Base-by-base conservation (phyloP, 2,329 filamentous ascomycete species). In the Ophiostoma montium region DNA sequence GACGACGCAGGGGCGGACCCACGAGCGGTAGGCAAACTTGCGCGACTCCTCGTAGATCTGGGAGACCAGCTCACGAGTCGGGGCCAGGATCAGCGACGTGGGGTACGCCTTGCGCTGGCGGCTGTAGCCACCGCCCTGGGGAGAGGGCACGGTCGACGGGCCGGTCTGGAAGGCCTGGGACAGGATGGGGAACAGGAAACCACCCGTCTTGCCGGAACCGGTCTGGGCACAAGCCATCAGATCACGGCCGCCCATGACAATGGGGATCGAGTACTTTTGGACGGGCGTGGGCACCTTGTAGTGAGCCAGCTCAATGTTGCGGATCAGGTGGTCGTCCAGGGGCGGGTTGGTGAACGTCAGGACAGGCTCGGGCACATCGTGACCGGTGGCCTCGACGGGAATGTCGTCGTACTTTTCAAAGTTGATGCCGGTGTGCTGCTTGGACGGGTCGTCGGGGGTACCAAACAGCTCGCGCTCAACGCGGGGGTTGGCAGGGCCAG, bases 331-430 rank as follows among this genome's bases (percentile, higher is more conserved):
- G 65, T 94, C 85, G 63, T 98, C 92, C 58, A 98, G 77, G 61
- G 92, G 92, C 57, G 92, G 92, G 69, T 92, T 94, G 63, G 80
- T 87, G 77, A 98, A 98, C 54, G 80, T 76, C 57, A 82, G 82
- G 57, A 95, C 86, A 36, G 90, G 84, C 63, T 96, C 92, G 42
- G 92, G 92, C 48, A 96, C 88, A 62, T 94, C 80, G 48, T 87
- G 82, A 53, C 92, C 92, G 53, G 90, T 95, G 55, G 92, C 92
- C 70, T 96, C 92, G 56, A 98, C 92, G 49, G 92, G 92, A 57
- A 98, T 98, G 67, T 98, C 92, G 63, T 98, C 92, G 70, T 98
- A 98, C 76, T 98, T 98, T 73, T 95, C 84, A 65, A 98, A 98
- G 78, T 98, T 98, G 84, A 98, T 96, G 69, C 92, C 92, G 32